Conservation (phyloP, 331 rosid genomes). For the Acacia pycnantha region DNA sequence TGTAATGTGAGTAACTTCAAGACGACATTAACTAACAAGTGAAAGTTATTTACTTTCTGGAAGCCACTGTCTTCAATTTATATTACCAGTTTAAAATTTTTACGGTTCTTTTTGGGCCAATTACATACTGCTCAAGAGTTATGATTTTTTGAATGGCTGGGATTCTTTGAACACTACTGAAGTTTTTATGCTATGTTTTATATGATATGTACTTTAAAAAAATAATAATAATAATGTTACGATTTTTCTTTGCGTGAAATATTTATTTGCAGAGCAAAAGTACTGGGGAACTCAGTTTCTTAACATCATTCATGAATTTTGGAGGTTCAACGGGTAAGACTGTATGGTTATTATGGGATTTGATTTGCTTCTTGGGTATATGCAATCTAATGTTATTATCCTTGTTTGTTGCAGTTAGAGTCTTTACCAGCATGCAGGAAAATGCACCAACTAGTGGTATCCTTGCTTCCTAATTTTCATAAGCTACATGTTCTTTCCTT, state of each 20-base stretch:
- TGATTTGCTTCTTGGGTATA: slow-evolving; percentile 2
- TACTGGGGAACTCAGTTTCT: slow-evolving; percentile 57
- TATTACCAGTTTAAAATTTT: slow-evolving; percentile 7
- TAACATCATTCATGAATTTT: slow-evolving; percentile 50
- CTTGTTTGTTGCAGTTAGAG: slow-evolving; percentile 44
- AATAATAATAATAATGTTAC: not conserved
- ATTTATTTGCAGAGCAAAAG: slow-evolving; percentile 48
- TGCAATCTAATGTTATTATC: slow-evolving; percentile 16
- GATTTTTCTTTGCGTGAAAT: not conserved
- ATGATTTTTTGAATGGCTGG: not conserved
- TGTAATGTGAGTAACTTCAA: slow-evolving; percentile 10
- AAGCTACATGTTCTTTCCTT: slow-evolving; percentile 7
- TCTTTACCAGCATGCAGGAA: slow-evolving; percentile 53
- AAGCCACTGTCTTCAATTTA: not conserved
- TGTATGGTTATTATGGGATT: slow-evolving; percentile 3
- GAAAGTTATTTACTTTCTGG: slow-evolving; percentile 6
- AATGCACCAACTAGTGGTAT: slow-evolving; percentile 49
- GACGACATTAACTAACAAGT: not conserved
- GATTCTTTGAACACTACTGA: slow-evolving; percentile 17
- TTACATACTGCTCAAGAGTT: not conserved
- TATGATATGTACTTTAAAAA: not conserved
- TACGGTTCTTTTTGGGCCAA: slow-evolving; percentile 17
- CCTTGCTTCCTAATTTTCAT: slow-evolving; percentile 30
- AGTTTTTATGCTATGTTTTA: slow-evolving; percentile 24
- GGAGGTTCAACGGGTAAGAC: slow-evolving; percentile 54